phyloP scores from a whole-genome alignment of 2,329 filamentous ascomycete genomes.

The Xylaria sp. region DNA sequence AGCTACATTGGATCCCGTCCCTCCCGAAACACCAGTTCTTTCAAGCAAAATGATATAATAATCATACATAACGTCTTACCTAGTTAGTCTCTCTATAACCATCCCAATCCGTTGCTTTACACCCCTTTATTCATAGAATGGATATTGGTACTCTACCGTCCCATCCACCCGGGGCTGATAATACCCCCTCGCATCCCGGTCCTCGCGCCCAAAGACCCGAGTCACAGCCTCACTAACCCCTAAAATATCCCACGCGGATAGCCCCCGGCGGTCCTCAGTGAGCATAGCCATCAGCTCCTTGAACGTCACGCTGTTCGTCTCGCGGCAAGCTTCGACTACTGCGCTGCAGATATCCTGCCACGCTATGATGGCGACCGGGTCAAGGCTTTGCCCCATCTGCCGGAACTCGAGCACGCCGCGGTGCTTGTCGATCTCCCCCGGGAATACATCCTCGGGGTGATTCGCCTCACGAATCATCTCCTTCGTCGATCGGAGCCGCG shows the following conservation, averaged over 20 bases:
- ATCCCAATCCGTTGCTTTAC: too few species aligned
- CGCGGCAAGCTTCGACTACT: slow-evolving; percentile 12
- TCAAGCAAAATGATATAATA: not conserved
- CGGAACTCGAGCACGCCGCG: slow-evolving; percentile 44
- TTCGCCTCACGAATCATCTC: not conserved
- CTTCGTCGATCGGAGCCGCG: not conserved
- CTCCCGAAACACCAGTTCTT: not conserved
- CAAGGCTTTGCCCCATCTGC: slow-evolving; percentile 25
- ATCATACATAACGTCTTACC: too few species aligned
- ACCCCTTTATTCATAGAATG: slow-evolving; percentile 3
- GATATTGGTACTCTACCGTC: not conserved
- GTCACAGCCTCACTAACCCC: not conserved
- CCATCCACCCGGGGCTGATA: not conserved
- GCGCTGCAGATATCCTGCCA: slow-evolving; percentile 15
- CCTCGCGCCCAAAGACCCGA: not conserved
- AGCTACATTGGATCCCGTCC: too few species aligned
- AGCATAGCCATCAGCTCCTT: not conserved
- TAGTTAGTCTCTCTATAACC: too few species aligned
- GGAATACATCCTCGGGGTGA: not conserved
- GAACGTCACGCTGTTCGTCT: slow-evolving; percentile 5
- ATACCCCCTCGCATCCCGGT: not conserved
- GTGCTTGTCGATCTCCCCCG: slow-evolving; percentile 26
- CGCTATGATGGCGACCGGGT: slow-evolving; percentile 22
- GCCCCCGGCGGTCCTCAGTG: not conserved
- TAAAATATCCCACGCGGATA: not conserved